phyloP scores from a whole-genome alignment of 306 rosid genomes.

The Cyclanthera cordifolia region DNA sequence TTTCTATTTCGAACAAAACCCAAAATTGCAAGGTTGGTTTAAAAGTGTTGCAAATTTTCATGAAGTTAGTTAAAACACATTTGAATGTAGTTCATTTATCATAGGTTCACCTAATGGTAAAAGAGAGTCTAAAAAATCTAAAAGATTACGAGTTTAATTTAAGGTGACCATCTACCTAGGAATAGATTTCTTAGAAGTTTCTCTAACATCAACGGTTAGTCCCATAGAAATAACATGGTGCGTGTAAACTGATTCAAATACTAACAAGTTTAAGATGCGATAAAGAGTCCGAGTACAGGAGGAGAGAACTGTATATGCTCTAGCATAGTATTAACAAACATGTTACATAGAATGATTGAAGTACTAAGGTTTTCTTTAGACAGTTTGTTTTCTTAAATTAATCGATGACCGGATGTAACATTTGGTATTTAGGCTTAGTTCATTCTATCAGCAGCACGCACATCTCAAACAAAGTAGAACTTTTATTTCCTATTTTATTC shows the following conservation, averaged over 20 bases:
- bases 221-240: too few species aligned
- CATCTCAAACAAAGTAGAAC: slow-evolving; percentile 3
- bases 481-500: slow-evolving; percentile 13
- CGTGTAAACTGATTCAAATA: too few species aligned
- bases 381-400: background rate
- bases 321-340: background rate
- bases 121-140: too few species aligned
- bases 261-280: background rate
- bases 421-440: background rate
- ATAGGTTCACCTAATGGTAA: too few species aligned
- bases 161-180: too few species aligned
- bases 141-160: too few species aligned
- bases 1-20: background rate
- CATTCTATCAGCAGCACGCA: background rate
- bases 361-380: background rate
- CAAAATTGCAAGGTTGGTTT: background rate
- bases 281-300: background rate
- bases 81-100: too few species aligned
- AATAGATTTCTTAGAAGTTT: too few species aligned
- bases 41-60: background rate
- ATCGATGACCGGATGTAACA: background rate
- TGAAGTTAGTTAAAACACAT: background rate
- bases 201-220: too few species aligned
- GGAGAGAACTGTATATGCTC: background rate
- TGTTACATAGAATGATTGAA: background rate